These are phyloP conservation scores for Clitopilus passeckerianus DNA, from an alignment of 768 basidiomycete species.

Conservation along the genomic window DNA sequence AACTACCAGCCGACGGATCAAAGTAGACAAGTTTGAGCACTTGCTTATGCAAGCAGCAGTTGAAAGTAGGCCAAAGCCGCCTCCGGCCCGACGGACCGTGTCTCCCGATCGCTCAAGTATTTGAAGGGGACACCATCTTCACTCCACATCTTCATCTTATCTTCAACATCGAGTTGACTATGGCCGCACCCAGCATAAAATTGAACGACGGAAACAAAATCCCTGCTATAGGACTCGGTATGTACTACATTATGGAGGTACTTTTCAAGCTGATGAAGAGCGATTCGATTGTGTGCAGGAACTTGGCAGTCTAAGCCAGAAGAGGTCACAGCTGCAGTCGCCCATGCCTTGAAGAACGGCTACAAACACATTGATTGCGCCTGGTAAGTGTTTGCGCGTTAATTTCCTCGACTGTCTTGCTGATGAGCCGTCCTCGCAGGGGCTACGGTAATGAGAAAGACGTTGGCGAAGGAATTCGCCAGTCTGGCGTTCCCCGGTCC, in stretches of 20 bases:
- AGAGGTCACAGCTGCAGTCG: slow-evolving; percentile 68
- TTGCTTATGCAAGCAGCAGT: not conserved
- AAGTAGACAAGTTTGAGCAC: not conserved
- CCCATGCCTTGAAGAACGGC: slow-evolving; percentile 66
- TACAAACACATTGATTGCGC: slow-evolving; percentile 80
- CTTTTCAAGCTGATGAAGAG: not conserved
- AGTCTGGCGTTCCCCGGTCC: slow-evolving; percentile 69
- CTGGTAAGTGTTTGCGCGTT: slow-evolving; percentile 17
- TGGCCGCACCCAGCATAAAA: slow-evolving; percentile 31
- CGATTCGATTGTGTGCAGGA: slow-evolving; percentile 32
- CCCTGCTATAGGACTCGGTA: slow-evolving; percentile 56
- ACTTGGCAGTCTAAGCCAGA: slow-evolving; percentile 80
- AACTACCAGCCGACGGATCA: too few relatives aligned
- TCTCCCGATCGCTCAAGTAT: not conserved
- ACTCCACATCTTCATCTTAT: slow-evolving; percentile 1
- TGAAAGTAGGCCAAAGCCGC: too few relatives aligned
- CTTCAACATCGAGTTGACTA: slow-evolving; percentile 1
- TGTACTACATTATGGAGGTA: slow-evolving; percentile 14
- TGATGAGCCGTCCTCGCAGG: slow-evolving; percentile 26
- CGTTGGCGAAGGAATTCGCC: slow-evolving; percentile 76
- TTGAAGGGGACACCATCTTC: not conserved
- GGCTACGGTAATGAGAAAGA: slow-evolving; percentile 74
- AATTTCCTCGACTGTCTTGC: slow-evolving; percentile 2
- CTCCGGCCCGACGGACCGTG: not conserved
- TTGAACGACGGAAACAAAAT: slow-evolving; percentile 59